phyloP scores from a whole-genome alignment of 768 basidiomycete genomes.

The Boletales sp. region DNA sequence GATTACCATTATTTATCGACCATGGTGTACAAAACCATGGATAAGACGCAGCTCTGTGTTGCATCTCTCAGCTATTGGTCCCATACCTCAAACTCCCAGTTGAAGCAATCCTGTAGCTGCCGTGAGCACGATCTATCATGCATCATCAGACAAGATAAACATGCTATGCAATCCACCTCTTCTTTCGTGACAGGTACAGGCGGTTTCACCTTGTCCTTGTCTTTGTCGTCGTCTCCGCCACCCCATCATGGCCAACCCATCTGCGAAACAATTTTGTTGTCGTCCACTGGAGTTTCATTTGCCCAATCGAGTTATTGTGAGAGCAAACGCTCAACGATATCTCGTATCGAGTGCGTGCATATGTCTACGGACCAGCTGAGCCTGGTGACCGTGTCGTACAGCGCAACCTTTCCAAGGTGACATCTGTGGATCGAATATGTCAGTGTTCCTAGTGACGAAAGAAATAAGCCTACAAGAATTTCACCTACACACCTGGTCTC shows the following conservation, averaged over 20 bases:
- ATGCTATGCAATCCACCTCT: conserved; percentile 65
- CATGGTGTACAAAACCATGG: too few species aligned
- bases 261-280: not conserved
- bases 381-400: conserved; percentile 83
- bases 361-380: conserved; percentile 77
- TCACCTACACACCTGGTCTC: conserved; percentile 51
- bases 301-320: conserved; percentile 53
- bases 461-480: not conserved
- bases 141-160: conserved; percentile 21
- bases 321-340: conserved; percentile 65
- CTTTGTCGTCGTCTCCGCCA: conserved; percentile 30
- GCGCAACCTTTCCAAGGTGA: conserved; percentile 78
- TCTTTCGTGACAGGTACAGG: conserved; percentile 47
- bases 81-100: conserved; percentile 62
- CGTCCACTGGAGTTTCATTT: conserved; percentile 17
- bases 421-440: conserved; percentile 44
- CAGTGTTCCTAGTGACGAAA: too few species aligned
- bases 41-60: not conserved
- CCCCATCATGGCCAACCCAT: conserved; percentile 28
- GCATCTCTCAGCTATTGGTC: conserved; percentile 3
- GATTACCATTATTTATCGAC: not conserved
- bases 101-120: conserved; percentile 59
- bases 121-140: not conserved
- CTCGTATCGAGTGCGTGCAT: conserved; percentile 66
- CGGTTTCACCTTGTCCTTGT: conserved; percentile 22